Conservation (phyloP, 2,329 filamentous ascomycete species). For the Calonectria hawksworthii region DNA sequence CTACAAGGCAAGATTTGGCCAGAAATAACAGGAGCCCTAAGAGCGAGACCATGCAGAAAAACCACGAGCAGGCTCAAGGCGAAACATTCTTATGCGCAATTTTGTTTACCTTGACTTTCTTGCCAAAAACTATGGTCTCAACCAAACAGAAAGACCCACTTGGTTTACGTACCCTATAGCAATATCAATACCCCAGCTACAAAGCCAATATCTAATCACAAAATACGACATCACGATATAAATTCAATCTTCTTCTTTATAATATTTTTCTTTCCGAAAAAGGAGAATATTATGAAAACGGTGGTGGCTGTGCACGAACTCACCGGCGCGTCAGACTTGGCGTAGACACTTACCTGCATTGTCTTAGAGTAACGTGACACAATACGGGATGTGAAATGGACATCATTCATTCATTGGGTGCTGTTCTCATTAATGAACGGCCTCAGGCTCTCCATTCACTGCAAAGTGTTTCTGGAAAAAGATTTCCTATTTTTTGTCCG, state of each 20-base stretch:
- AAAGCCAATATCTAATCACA: too few species aligned
- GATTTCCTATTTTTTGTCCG: background rate
- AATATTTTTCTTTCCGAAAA: background rate
- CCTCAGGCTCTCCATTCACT: too few species aligned
- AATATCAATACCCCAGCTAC: background rate
- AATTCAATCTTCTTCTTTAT: background rate
- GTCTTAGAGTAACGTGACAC: background rate
- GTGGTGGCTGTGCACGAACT: background rate
- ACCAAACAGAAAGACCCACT: background rate
- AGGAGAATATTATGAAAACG: background rate
- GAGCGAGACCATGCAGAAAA: too few species aligned
- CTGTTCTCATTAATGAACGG: background rate
- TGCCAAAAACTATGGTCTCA: too few species aligned
- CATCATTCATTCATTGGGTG: background rate
- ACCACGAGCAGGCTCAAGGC: too few species aligned
- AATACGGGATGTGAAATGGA: rapidly evolving
- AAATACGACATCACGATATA: background rate
- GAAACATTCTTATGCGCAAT: too few species aligned
- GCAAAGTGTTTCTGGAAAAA: background rate
- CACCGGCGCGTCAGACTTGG: background rate
- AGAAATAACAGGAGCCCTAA: too few species aligned
- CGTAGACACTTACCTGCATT: background rate
- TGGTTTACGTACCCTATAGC: background rate
- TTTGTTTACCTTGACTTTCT: background rate
- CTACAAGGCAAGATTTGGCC: too few species aligned